Evolutionary conservation across 257 asterid genomes (phyloP), one percentile per base, ranked within the genome.

Genomic region (Nicotiana obtusifolia): DNA sequence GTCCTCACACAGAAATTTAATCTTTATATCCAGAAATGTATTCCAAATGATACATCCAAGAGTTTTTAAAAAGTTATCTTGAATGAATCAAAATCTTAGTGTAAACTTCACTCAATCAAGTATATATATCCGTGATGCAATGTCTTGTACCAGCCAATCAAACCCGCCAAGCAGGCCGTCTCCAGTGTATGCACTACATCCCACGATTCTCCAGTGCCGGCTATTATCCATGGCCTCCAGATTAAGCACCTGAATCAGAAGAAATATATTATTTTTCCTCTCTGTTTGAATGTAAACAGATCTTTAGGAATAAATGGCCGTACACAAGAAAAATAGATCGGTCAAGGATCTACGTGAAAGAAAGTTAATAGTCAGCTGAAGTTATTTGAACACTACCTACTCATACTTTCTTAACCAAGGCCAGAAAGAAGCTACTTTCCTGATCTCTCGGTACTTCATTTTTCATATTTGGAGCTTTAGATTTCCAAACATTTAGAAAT

Each of bases 81-180:
- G 71, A 33, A 64, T 19, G 71, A 64, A 64, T 30, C 73, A 30
- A 64, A 64, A 15, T 30, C 13, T 64, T 6, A 30, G 31, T 7
- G 26, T 66, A 1, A 33, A 31, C 26, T 31, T 31, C 8, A 77
- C 77, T 83, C 90, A 93, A 69, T 92, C 97, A 35, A 94, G 97
- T 95, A 95, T 87, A 90, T 91, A 94, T 76, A 96, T 96, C 82
- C 98, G 89, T 0, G 98, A 96, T 84, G 98, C 98, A 61, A 94
- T 86, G 84, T 96, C 98, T 86, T 94, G 97, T 82, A 96, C 98
- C 88, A 96, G 81, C 98, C 98, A 96, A 87, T 96, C 93, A 76
- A 96, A 93, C 76, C 98, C 99, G 80, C 88, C 93, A 81, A 94
- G 94, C 71, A 96, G 89, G 7, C 99, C 98, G 49, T 91, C 94